A percentile compares a stretch with the other conserved stretches of the same genome.
Conservation (phyloP, 345 rosid species). For the Balakata baccata region DNA sequence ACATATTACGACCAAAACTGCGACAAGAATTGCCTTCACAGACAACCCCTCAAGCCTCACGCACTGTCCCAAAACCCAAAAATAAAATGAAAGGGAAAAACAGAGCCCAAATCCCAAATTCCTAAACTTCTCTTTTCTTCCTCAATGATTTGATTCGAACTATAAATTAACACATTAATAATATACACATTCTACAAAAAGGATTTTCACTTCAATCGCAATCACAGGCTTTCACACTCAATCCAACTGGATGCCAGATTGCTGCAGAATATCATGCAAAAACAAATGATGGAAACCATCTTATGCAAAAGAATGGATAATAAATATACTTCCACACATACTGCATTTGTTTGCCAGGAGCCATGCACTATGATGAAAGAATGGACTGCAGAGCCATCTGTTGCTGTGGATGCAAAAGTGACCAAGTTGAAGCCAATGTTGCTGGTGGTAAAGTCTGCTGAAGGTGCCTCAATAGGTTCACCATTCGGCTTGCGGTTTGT, state of each 20-base stretch:
- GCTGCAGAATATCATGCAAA: slow-evolving; percentile 16
- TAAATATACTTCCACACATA: slow-evolving; percentile 33
- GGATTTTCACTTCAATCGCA: slow-evolving; percentile 24
- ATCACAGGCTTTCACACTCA: slow-evolving; percentile 31
- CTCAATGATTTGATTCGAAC: slow-evolving; percentile 17
- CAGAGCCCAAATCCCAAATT: slow-evolving; percentile 13
- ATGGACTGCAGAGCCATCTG: slow-evolving; percentile 86
- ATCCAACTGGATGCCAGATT: slow-evolving; percentile 27
- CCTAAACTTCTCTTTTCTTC: slow-evolving; percentile 11
- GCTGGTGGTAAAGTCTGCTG: slow-evolving; percentile 88
- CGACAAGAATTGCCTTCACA: slow-evolving; percentile 34
- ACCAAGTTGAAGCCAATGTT: slow-evolving; percentile 86
- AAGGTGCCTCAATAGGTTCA: slow-evolving; percentile 77
- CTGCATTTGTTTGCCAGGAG: slow-evolving; percentile 20
- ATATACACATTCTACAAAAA: slow-evolving; percentile 50
- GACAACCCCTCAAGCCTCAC: slow-evolving; percentile 34
- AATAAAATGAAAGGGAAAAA: neutral
- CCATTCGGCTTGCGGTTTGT: slow-evolving; percentile 74
- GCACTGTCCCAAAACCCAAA: neutral
- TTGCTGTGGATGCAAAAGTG: slow-evolving; percentile 89
- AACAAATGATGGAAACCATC: slow-evolving; percentile 29
- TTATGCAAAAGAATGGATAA: slow-evolving; percentile 41
- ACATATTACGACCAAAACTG: slow-evolving; percentile 52
- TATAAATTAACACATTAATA: slow-evolving; percentile 19
- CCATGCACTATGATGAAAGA: slow-evolving; percentile 56